These are phyloP conservation scores for Endoconidiophora laricicola DNA, from an alignment of 2,329 filamentous ascomycete species.

Conservation along the genomic window DNA sequence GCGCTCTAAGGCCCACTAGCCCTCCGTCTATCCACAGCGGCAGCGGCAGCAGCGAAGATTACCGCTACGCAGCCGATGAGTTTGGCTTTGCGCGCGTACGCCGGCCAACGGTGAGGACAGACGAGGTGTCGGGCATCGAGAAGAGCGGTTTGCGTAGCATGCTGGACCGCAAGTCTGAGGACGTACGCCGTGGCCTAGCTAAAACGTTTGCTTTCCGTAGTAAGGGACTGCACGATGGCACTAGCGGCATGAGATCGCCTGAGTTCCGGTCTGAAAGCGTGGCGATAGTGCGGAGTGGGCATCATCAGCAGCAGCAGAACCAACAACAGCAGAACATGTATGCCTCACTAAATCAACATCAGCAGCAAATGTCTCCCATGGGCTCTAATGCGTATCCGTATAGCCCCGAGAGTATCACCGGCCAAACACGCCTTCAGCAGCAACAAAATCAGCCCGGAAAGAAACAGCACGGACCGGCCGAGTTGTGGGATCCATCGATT, in stretches of 20 bases:
- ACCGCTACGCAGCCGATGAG: slow-evolving; percentile 19
- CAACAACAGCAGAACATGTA: slow-evolving; percentile 2
- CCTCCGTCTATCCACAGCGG: slow-evolving; percentile 16
- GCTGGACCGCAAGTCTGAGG: slow-evolving; percentile 40
- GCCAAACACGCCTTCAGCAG: neutral
- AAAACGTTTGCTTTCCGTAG: slow-evolving; percentile 36
- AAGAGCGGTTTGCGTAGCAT: slow-evolving; percentile 35
- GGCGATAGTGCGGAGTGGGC: slow-evolving; percentile 15
- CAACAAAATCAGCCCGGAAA: neutral
- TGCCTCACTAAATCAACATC: slow-evolving; percentile 12
- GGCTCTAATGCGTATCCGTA: slow-evolving; percentile 5
- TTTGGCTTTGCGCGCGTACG: slow-evolving; percentile 28
- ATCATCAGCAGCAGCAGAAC: neutral
- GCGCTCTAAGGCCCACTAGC: slow-evolving; percentile 13
- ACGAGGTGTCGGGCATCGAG: slow-evolving; percentile 37
- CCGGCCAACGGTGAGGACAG: slow-evolving; percentile 28
- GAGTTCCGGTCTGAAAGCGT: slow-evolving; percentile 15
- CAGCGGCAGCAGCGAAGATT: neutral
- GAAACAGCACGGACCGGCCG: too few species aligned
- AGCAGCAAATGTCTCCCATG: neutral
- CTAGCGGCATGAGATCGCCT: slow-evolving; percentile 4
- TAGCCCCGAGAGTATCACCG: slow-evolving; percentile 10
- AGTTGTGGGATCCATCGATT: too few species aligned
- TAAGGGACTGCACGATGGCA: slow-evolving; percentile 20
- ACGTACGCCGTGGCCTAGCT: slow-evolving; percentile 33